Evolutionary conservation across 192 early-diverging fungal species (phyloP), one percentile per base, ranked within the genome.

Genomic region (Umbelopsis sp.): DNA sequence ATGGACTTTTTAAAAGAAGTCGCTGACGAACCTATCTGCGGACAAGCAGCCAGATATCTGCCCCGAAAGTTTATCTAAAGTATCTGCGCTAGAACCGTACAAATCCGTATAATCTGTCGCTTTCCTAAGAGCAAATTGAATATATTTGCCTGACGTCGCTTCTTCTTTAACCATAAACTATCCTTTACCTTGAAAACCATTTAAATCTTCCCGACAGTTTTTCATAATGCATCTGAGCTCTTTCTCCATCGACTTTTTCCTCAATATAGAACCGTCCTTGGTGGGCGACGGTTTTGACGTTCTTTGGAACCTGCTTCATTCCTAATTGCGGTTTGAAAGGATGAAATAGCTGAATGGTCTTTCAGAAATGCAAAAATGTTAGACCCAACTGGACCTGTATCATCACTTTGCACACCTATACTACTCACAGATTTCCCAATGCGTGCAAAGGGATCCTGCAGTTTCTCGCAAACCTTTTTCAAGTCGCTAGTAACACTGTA

Each of bases 161-260:
- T 8, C 46, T 21, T 33, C 4, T 58, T 89, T 86, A 35, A 91
- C 70, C 68, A 86, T 88, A 4, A 89, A 82, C 51, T 89, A 73
- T 67, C 91, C 90, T 75, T 80, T 81, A 86, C 74, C 83, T 82
- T 46, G 87, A 91, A 73, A 82, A 85, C 37, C 83, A 86, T 47
- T 82, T 77, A 71, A 81, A 84, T 15, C 75, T 30, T 13, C 58
- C 58, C 10, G 35, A 15, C 13, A 22, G 23, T 46, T 49, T 37
- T 58, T 71, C 66, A 49, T 49, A 76, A 65, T 95, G 92, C 64
- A 93, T 71, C 69, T 90, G 90, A 1, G 91, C 81, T 49, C 93
- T 78, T 68, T 94, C 93, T 2, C 93, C 93, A 68, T 95, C 93
- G 2, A 94, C 68, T 66, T 95, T 95, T n/a, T 90, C 87, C 72